A percentile compares a stretch with the other conserved stretches of the same genome.
Conservation (phyloP, 306 rosid genomes). For the Ochetophila trinervis region DNA sequence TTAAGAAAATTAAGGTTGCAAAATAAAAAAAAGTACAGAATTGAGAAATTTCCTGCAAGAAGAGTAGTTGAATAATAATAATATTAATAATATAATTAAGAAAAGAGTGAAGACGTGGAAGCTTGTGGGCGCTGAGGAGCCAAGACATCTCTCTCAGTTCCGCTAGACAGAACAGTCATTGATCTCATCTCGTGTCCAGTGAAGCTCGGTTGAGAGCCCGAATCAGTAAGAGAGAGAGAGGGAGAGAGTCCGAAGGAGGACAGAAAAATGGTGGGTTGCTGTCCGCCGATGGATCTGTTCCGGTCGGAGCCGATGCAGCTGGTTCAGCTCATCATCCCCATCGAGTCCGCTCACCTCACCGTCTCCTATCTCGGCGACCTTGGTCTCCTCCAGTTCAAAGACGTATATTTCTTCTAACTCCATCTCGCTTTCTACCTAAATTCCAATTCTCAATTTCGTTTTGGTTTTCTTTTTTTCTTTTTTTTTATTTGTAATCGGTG, state of each 20-base stretch:
- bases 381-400: constrained; percentile 51
- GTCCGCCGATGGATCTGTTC: constrained; percentile 96
- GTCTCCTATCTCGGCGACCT: constrained; percentile 95
- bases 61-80: too few species aligned
- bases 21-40: background rate
- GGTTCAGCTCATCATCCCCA: constrained; percentile 92
- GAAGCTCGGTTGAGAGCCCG: background rate
- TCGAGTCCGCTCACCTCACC: constrained; percentile 86
- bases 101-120: constrained; percentile 7
- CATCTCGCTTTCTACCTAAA: background rate
- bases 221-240: constrained; percentile 5
- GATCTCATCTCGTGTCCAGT: background rate
- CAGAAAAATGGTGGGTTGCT: constrained; percentile 62
- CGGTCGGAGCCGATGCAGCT: constrained; percentile 99
- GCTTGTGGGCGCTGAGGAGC: constrained; percentile 15
- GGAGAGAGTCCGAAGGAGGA: background rate
- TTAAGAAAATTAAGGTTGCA: background rate
- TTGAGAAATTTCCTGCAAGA: background rate
- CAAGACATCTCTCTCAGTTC: constrained; percentile 2
- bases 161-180: background rate
- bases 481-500: constrained; percentile 1
- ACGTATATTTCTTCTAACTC: background rate
- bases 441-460: background rate
- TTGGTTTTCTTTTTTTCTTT: background rate
- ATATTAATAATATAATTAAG: background rate